Evolutionary conservation across 140 eudicot species (phyloP).

Genomic region (Ambrosia hybrid): DNA sequence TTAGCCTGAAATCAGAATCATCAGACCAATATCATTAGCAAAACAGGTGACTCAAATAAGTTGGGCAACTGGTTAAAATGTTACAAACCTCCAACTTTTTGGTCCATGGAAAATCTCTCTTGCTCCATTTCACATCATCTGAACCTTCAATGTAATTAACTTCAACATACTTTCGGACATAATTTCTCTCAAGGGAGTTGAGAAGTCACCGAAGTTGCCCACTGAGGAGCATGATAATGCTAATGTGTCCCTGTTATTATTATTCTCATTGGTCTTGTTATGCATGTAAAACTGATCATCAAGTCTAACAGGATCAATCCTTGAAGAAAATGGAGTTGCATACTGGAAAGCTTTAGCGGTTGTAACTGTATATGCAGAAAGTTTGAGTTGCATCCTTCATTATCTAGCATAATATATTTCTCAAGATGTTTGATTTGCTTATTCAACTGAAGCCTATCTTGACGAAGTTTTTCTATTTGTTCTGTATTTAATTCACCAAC

Average conservation of each 20-base stretch:
- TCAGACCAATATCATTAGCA: conserved; percentile 10
- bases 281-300: conserved; percentile 45
- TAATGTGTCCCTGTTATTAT: conserved; percentile 52
- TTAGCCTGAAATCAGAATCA: conserved; percentile 48
- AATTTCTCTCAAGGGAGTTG: conserved; percentile 72
- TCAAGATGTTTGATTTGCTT: conserved; percentile 83
- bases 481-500: conserved; percentile 47
- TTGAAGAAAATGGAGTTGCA: conserved; percentile 57
- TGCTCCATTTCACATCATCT: conserved; percentile 80
- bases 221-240: conserved; percentile 39
- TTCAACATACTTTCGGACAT: conserved; percentile 56
- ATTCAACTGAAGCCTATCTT: conserved; percentile 79
- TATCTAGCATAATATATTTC: conserved; percentile 39
- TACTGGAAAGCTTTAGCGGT: conserved; percentile 44
- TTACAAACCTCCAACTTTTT: conserved; percentile 78
- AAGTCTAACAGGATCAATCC: conserved; percentile 52
- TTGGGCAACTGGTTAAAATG: conserved; percentile 11
- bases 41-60: too few relatives aligned
- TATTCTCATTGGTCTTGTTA: conserved; percentile 34
- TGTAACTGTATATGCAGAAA: conserved; percentile 60
- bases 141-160: conserved; percentile 88
- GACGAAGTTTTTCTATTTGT: conserved; percentile 65
- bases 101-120: conserved; percentile 77
- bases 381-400: conserved; percentile 60
- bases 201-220: conserved; percentile 45